These are phyloP conservation scores for Fusarium equiseti DNA, from an alignment of 2,329 filamentous ascomycete genomes.

Conservation along the genomic window DNA sequence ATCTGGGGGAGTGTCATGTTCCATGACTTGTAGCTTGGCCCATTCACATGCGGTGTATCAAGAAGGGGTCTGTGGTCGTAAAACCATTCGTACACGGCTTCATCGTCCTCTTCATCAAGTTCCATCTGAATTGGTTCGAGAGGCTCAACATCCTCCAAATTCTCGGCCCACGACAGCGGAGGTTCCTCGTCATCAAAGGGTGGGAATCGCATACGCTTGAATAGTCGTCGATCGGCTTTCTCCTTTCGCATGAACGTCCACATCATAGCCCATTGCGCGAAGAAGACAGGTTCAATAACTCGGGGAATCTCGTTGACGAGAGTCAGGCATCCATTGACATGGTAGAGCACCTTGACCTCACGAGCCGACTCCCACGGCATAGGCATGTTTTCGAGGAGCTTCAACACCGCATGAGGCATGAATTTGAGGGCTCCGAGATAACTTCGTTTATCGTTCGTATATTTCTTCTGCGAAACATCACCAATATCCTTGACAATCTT, in stretches of 20 bases:
- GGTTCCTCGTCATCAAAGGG: slow-evolving; percentile 99
- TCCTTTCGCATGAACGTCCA: slow-evolving; percentile 98
- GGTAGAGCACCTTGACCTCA: slow-evolving; percentile 97
- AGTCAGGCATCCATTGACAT: slow-evolving; percentile 97
- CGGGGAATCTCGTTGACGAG: slow-evolving; percentile 96
- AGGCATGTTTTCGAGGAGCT: slow-evolving; percentile 98
- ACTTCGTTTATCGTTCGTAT: slow-evolving; percentile 97
- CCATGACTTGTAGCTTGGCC: slow-evolving; percentile 96
- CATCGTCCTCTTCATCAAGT: slow-evolving; percentile 92
- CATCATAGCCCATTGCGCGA: slow-evolving; percentile 99
- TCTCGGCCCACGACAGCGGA: slow-evolving; percentile 97
- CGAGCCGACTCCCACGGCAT: slow-evolving; percentile 99
- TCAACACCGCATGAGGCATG: slow-evolving; percentile 98
- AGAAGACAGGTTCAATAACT: slow-evolving; percentile 97
- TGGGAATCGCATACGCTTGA: slow-evolving; percentile 99
- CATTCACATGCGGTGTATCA: slow-evolving; percentile 94
- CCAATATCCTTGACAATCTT: slow-evolving; percentile 99
- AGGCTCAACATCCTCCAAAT: slow-evolving; percentile 98
- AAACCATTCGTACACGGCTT: slow-evolving; percentile 94
- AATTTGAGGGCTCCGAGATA: slow-evolving; percentile 98
- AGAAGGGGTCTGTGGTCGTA: slow-evolving; percentile 93
- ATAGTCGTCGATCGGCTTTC: slow-evolving; percentile 94
- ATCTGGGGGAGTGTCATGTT: slow-evolving; percentile 94
- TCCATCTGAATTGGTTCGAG: slow-evolving; percentile 99
- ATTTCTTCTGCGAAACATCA: slow-evolving; percentile 99